Evolutionary conservation across 805 yeast species (phyloP).

Genomic region (Hemisphaericaspora nanyangensis): DNA sequence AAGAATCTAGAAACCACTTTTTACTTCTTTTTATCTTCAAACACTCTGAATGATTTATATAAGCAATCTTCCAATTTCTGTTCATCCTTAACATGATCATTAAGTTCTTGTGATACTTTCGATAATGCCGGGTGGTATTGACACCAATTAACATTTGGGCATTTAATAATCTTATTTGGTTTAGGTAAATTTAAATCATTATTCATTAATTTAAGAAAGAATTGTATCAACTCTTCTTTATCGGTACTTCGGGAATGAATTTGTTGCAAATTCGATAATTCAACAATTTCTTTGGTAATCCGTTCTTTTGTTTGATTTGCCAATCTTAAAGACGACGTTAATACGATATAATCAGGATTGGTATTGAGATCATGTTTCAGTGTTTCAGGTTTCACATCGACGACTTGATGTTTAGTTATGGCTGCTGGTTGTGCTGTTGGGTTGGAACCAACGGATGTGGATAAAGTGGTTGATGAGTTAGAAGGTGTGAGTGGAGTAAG

Average conservation of each 20-base stretch:
- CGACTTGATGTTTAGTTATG: background rate
- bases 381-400: background rate
- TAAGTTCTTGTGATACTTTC: constrained; percentile 18
- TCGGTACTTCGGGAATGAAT: constrained; percentile 10
- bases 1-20: background rate
- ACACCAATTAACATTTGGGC: constrained; percentile 37
- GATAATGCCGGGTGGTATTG: constrained; percentile 30
- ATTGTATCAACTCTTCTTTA: constrained; percentile 24
- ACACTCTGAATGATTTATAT: constrained; percentile 23
- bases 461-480: background rate
- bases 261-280: constrained; percentile 23
- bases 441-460: too few relatives aligned
- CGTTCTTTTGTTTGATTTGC: constrained; percentile 18
- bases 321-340: constrained; percentile 29
- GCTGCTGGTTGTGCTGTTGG: too few relatives aligned
- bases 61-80: constrained; percentile 12
- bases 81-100: constrained; percentile 2
- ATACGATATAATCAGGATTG: constrained; percentile 36
- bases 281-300: constrained; percentile 27
- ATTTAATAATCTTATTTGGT: constrained; percentile 27
- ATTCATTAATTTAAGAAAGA: constrained; percentile 30
- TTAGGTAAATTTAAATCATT: constrained; percentile 32
- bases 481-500: constrained; percentile 4
- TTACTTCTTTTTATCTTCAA: constrained; percentile 11
- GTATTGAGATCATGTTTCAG: background rate